Evolutionary conservation across 1,284 basidiomycete species (phyloP), one percentile per base, ranked within the genome.

Genomic region (Leccinum pachyderme): DNA sequence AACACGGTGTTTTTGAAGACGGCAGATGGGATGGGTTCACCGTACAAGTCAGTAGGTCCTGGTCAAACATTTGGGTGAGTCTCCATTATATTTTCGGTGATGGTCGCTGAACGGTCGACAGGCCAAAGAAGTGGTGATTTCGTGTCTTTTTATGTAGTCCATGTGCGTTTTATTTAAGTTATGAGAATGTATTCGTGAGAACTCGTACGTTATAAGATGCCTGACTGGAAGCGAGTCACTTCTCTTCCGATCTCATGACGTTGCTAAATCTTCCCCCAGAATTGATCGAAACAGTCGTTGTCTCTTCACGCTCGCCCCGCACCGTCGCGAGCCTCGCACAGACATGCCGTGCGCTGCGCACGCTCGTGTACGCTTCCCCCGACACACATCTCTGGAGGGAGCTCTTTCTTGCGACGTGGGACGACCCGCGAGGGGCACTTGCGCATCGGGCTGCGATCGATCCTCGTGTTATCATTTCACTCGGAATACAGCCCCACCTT

Each of bases 361-460:
- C 64, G 5, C 67, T 81, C 35, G 66, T 83, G 22, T 79, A 80
- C 61, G 61, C 63, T 22, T 65, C 75, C 1, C 51, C 66, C 0
- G 78, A 82, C 60, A 67, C 72, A 9, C 81, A 82, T 60, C 69
- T 84, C 18, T 83, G 81, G 81, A 69, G 81, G 27, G 72, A 77
- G 53, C 67, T 83, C 43, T 83, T 80, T 63, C 69, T 83, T 22
- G 61, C 73, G 1, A 69, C 69, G 1, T 83, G 81, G 60, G 81
- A 83, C 54, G 77, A 83, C 53, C 81, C 80, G 0, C 67, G 77
- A 33, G 64, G 61, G 3, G 61, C 70, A 1, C 59, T 70, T 37
- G 58, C 57, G 18, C 62, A 63, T 31, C 49, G 68, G 11, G 57
- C 55, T 5, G 53, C 49, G 35, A 60, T 66, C 29, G 65, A 66